Base-by-base conservation (phyloP, 129 eudicot species). In the Artemisia tridentata region DNA sequence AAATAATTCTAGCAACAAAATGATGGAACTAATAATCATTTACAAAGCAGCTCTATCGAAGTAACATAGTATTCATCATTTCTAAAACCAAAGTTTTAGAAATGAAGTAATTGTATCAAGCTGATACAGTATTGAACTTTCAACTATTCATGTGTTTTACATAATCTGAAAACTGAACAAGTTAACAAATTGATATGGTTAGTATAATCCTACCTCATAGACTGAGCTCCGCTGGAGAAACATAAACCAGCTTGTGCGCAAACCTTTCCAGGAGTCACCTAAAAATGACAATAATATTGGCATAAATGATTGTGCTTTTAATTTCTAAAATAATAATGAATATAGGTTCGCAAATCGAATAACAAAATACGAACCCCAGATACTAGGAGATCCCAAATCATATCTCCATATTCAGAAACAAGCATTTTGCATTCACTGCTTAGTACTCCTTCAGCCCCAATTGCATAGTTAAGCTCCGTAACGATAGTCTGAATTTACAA, bases 391-490 rank as follows among this genome's bases (percentile, higher is more conserved):
- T 89, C 98, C 95, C 91, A 87, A 3, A 92, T 87, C 85, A 85
- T 73, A 1, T 89, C 92, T 79, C 96, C 98, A 47, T 89, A 89
- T 63, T 89, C 80, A 7, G 84, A 63, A 52, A 87, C 95, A 21
- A 92, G 71, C 73, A 70, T 69, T 79, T 89, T 92, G 80, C 96
- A 92, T 84, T 92, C 96, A 21, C 73, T 75, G 86, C 96, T 92
- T 19, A 83, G 82, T 63, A 87, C 83, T 75, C 98, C 96, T 78
- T 76, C 80, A 38, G 88, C 96, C 46, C 98, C 98, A 81, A 92
- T 92, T 45, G 98, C 98, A 68, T 92, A 88, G 88, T 92, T 92
- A 57, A 92, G 85, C 79, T 87, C 87, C 11, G 95, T 77, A 55
- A 93, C 86, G 56, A 89, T 61, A 66, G 87, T 65, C 98, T 92